phyloP scores from a whole-genome alignment of 2,329 filamentous ascomycete species.

The Verticillium nonalfalfae region DNA sequence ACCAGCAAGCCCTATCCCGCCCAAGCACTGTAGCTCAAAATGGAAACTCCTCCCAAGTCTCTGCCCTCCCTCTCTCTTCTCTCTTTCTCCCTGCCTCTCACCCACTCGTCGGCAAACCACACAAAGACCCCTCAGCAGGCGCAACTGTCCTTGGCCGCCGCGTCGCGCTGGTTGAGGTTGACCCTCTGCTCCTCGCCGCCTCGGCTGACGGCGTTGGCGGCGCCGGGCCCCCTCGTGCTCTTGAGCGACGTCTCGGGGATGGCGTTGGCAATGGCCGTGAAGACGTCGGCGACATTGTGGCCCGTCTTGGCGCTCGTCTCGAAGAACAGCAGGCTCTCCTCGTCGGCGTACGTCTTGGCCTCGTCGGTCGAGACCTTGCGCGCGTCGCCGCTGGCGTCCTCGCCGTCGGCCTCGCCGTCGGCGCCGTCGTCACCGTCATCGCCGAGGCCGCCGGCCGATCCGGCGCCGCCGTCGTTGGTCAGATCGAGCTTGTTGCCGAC shows the following conservation, averaged over 20 bases:
- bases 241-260: constrained; percentile 97
- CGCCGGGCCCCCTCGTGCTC: constrained; percentile 68
- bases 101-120: background rate
- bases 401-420: constrained; percentile 44
- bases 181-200: constrained; percentile 67
- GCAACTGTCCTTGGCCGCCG: constrained; percentile 82
- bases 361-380: constrained; percentile 88
- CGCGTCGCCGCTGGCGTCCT: constrained; percentile 62
- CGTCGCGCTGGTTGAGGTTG: constrained; percentile 69
- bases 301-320: constrained; percentile 98
- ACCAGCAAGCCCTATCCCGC: background rate
- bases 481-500: constrained; percentile 97
- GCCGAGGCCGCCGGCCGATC: constrained; percentile 32
- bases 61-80: background rate
- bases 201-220: constrained; percentile 51
- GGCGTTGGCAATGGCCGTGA: constrained; percentile 95
- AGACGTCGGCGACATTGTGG: constrained; percentile 89
- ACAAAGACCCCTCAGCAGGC: constrained; percentile 56
- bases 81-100: background rate
- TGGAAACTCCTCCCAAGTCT: background rate
- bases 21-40: constrained; percentile 5
- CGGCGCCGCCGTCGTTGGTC: constrained; percentile 49
- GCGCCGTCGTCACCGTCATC: constrained; percentile 34
- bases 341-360: constrained; percentile 88
- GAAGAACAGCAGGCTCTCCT: constrained; percentile 91